Base-by-base conservation (phyloP, 148 eudicot genomes). In the Chenopodium suecicum region DNA sequence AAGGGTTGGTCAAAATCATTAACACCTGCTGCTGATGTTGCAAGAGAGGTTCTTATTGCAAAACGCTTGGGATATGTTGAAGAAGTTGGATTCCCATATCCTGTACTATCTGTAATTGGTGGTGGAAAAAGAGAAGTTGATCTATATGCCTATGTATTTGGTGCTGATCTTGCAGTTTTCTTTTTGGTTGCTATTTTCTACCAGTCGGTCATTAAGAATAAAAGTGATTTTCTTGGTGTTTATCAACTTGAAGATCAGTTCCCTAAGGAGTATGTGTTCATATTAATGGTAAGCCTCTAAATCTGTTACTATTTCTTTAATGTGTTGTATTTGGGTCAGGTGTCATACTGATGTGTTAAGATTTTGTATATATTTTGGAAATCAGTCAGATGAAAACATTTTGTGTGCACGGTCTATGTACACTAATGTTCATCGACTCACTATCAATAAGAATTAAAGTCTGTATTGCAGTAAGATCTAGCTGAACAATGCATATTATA, bases 161-260 rank as follows among this genome's bases (percentile, higher is more conserved):
- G 99, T 70, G 98, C 95, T 68, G 99, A 97, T 89, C 88, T 97
- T 81, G 83, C 91, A 6, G 98, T 97, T 74, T 94, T 97, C 91
- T 97, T 97, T 87, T 83, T 97, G 89, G 98, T 94, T 78, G 97
- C 91, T 85, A 89, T 94, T 77, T 97, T 91, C 86, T 97, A 97
- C 88, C 93, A 92, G 50, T 92, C 96, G 34, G 91, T 94, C 80
- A 97, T 94, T 17, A 92, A 94, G 83, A 94, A 97, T 78, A 97
- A 91, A 84, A 94, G 93, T 76, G 99, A 97, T 74, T 91, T 97
- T 87, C 94, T 97, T 34, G 99, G 92, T 79, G 97, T 92, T 67
- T 97, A 94, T 87, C 99, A 97, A 89, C 98, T 94, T 83, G 99
- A 97, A 90, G 99, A 97, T 84, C 99, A 97, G 70, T 97, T 97